phyloP scores from a whole-genome alignment of 805 yeast genomes.

The Wickerhamiella nectarea region DNA sequence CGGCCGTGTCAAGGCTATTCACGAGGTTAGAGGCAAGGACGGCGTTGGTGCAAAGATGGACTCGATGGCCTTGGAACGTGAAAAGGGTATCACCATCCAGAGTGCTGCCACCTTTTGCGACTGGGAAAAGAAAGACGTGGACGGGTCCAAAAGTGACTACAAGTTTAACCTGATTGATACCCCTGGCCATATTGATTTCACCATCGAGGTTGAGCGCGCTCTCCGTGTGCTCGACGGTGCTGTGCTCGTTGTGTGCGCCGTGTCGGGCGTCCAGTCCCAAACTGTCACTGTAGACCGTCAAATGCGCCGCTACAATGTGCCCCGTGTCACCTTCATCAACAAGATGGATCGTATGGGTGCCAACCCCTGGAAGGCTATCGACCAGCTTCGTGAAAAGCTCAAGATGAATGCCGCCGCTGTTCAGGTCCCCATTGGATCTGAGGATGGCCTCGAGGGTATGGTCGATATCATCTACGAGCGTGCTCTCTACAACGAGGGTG shows the following conservation, averaged over 20 bases:
- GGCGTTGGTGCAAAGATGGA: constrained; percentile 99
- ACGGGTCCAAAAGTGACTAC: constrained; percentile 40
- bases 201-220: constrained; percentile 98
- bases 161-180: constrained; percentile 95
- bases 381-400: constrained; percentile 74
- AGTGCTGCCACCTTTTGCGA: constrained; percentile 98
- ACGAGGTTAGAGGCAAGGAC: constrained; percentile 90
- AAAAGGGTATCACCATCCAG: constrained; percentile 96
- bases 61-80: constrained; percentile 96
- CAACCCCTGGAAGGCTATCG: constrained; percentile 89
- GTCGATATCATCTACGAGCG: constrained; percentile 83
- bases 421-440: constrained; percentile 96
- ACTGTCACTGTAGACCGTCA: constrained; percentile 98
- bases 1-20: constrained; percentile 92
- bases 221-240: constrained; percentile 96
- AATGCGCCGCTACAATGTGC: constrained; percentile 96
- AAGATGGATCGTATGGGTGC: constrained; percentile 99
- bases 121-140: constrained; percentile 51
- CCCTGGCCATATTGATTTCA: constrained; percentile 97
- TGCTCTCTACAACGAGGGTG: constrained; percentile 78
- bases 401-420: constrained; percentile 93
- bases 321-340: constrained; percentile 88
- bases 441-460: constrained; percentile 69
- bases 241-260: constrained; percentile 95
- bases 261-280: constrained; percentile 95